Evolutionary conservation across 140 eudicot species (phyloP), one percentile per base, ranked within the genome.

Genomic region (Stevia rebaudiana): DNA sequence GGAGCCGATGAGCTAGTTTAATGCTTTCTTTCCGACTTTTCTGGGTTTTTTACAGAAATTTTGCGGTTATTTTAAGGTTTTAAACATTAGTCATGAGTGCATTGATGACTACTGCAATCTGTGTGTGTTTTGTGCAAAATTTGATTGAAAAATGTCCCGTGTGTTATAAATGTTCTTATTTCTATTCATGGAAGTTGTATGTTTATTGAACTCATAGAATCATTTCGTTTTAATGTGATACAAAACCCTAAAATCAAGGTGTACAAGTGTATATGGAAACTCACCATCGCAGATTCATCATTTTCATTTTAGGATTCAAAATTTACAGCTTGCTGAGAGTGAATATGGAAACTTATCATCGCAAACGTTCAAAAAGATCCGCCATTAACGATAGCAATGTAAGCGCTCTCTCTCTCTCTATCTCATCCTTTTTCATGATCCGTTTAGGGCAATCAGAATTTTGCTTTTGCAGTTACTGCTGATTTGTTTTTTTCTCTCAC

Each of bases 311-410:
- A 11, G 22, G 53, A 33, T 36, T 22, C 31, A 35, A 24, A 59
- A 12, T 18, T 70, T 59, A 16, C 65, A 55, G 73, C 19, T 47
- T 70, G 24, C 50, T 36, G 28, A 3, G 44, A 18, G n/a, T 48
- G 68, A 70, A 59, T 49, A 70, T 76, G 81, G 81, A 76, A 40
- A 70, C 81, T 6, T 76, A 76, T 31, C 76, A 76, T 52, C 81
- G 81, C 23, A 76, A 70, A 62, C 72, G 81, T 31, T 76, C 71
- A 42, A 69, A 52, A 62, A 69, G 74, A 58, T 54, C 69, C 39
- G 18, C 66, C 64, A 70, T 42, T 53, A 48, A 8, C 64, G 37
- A 41, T 10, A 48, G 8, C 76, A 46, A 50, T 33, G 81, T 76
- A 68, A 63, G 59, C 48, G 21, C 44, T 22, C 52, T 60, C 69